These are phyloP conservation scores for Termitomyces sp. DNA, from an alignment of 768 basidiomycete genomes.

Conservation along the genomic window DNA sequence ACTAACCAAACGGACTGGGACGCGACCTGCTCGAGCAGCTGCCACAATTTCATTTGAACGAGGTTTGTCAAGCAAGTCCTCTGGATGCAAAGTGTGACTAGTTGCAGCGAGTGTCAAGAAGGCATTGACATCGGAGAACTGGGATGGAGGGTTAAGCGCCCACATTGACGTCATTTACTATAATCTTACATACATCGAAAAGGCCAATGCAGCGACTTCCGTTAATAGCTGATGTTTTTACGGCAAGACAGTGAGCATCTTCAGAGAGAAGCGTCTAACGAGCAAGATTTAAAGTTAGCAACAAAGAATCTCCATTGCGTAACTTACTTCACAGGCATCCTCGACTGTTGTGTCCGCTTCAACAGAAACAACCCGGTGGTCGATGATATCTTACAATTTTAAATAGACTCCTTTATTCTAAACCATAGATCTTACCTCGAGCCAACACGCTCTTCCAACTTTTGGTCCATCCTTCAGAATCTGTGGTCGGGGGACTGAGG, in stretches of 20 bases:
- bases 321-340: constrained; percentile 74
- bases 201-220: constrained; percentile 48
- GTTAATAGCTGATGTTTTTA: constrained; percentile 35
- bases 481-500: constrained; percentile 28
- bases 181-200: constrained; percentile 72
- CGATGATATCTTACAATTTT: constrained; percentile 57
- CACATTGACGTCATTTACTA: constrained; percentile 5
- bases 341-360: constrained; percentile 76
- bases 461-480: constrained; percentile 49
- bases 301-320: neutral
- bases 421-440: constrained; percentile 42
- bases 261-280: constrained; percentile 60
- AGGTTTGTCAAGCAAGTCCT: constrained; percentile 57
- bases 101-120: constrained; percentile 83
- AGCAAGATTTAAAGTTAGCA: constrained; percentile 5
- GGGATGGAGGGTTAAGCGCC: neutral
- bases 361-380: constrained; percentile 62
- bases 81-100: constrained; percentile 61
- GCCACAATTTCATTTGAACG: constrained; percentile 68
- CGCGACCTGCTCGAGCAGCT: constrained; percentile 72
- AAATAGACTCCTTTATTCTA: neutral
- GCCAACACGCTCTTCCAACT: constrained; percentile 57
- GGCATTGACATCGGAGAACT: constrained; percentile 89
- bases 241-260: constrained; percentile 62
- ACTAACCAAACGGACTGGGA: constrained; percentile 75